These are phyloP conservation scores for Camelina laxa DNA, from an alignment of 345 rosid genomes.

Conservation along the genomic window DNA sequence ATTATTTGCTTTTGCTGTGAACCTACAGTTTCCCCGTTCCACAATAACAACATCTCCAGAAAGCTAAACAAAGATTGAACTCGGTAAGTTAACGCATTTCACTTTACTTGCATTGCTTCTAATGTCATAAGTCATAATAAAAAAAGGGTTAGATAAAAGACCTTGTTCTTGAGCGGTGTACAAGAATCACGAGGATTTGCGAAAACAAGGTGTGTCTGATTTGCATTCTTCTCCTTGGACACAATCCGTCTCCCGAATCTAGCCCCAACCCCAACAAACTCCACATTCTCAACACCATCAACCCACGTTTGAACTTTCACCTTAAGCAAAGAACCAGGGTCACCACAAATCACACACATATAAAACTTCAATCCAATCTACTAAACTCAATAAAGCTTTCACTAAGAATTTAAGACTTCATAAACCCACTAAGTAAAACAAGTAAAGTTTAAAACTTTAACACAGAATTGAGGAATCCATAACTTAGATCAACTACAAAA, in stretches of 20 bases:
- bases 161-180: constrained; percentile 69
- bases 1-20: constrained; percentile 84
- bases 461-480: constrained; percentile 2
- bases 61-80: constrained; percentile 57
- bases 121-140: constrained; percentile 6
- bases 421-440: not conserved
- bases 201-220: constrained; percentile 67
- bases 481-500: constrained; percentile 32
- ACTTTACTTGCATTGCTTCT: not conserved
- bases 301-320: constrained; percentile 99
- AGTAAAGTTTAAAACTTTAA: not conserved
- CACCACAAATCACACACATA: constrained; percentile 12
- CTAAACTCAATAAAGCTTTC: not conserved
- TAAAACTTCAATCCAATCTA: constrained; percentile 7
- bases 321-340: constrained; percentile 48
- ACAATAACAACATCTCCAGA: constrained; percentile 83
- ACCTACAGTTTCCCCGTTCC: constrained; percentile 86
- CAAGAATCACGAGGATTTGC: constrained; percentile 94
- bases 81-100: constrained; percentile 2
- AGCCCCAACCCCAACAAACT: constrained; percentile 98
- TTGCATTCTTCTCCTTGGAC: constrained; percentile 93
- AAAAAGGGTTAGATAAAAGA: constrained; percentile 19
- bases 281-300: constrained; percentile 70
- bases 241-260: constrained; percentile 86
- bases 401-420: not conserved